Base-by-base conservation (phyloP, 1,139 yeast genomes). In the Kodamaea alishanica region DNA sequence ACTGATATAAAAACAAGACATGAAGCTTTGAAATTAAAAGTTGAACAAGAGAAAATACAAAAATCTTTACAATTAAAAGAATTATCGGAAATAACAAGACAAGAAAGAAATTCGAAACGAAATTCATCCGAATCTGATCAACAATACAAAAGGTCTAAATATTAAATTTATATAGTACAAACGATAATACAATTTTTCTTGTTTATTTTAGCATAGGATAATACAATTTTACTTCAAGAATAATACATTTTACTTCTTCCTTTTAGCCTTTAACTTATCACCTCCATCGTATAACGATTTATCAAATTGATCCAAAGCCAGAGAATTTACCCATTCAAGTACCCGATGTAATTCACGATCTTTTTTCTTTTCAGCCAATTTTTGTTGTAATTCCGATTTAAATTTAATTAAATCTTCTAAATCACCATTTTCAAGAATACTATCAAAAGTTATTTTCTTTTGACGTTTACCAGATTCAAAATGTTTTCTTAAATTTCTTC, bases 1-100 rank as follows among this genome's bases (percentile, higher is more conserved):
- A 79, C 81, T 43, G 89, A 84, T 44, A 75, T 90, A 12, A 71
- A 73, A 41, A 56, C 71, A 28, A 70, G 92, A 37, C 79, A 81
- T 38, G 79, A 77, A 35, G 57, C 76, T 60, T 73, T 77, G 51
- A 73, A 70, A 49, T 71, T 75, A 49, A 50, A 72, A 40, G 82
- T 81, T 1, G 74, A 77, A 41, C 67, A 72, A 48, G 82, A 82
- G 48, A 72, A 75, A 33, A 63, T 62, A 23, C 79, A 76, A 40
- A 80, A 80, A 49, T 95, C 87, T 46, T 73, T 67, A 43, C 74
- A 75, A 45, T 57, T 85, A 37, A 65, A 75, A 39, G 65, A 70
- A 42, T 67, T 84, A 46, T 90, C 90, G 0, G 75, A 73, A 44
- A 67, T 69, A 43, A 80, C 84, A 0, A 64, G 84, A 40, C 67